Conservation (phyloP, 768 basidiomycete species). For the Tricholoma furcatifolium region DNA sequence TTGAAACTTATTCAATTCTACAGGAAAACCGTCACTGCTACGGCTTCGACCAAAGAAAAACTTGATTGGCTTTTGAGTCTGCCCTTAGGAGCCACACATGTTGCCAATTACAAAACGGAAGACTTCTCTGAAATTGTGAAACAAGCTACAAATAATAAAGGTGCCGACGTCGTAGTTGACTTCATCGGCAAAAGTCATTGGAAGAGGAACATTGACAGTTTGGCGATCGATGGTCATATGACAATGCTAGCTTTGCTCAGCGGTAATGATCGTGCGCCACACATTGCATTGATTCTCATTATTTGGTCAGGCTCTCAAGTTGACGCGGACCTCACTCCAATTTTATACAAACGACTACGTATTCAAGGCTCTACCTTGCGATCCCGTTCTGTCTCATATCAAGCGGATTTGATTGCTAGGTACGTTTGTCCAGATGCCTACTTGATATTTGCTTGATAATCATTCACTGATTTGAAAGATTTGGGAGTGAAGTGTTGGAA, state of each 20-base stretch:
- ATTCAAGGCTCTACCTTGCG: constrained; percentile 89
- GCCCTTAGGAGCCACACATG: constrained; percentile 70
- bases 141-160: constrained; percentile 62
- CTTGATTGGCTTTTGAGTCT: constrained; percentile 70
- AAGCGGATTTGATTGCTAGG: constrained; percentile 66
- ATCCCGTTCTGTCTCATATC: constrained; percentile 71
- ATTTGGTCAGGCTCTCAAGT: constrained; percentile 48
- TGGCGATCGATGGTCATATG: constrained; percentile 77
- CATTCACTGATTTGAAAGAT: constrained; percentile 31
- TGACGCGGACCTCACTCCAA: constrained; percentile 56
- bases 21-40: constrained; percentile 75
- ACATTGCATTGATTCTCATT: background rate
- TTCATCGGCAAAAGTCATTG: constrained; percentile 79
- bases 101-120: constrained; percentile 81
- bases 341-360: constrained; percentile 82
- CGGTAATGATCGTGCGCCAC: constrained; percentile 40
- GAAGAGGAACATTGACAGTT: constrained; percentile 64
- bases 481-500: constrained; percentile 51
- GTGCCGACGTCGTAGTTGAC: constrained; percentile 84
- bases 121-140: constrained; percentile 78
- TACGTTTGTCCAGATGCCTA: constrained; percentile 21
- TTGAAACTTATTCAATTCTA: background rate
- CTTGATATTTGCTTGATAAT: background rate
- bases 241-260: constrained; percentile 63
- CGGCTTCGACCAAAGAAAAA: constrained; percentile 84